Base-by-base conservation (phyloP, 768 basidiomycete species). In the Dentipellis sp. region DNA sequence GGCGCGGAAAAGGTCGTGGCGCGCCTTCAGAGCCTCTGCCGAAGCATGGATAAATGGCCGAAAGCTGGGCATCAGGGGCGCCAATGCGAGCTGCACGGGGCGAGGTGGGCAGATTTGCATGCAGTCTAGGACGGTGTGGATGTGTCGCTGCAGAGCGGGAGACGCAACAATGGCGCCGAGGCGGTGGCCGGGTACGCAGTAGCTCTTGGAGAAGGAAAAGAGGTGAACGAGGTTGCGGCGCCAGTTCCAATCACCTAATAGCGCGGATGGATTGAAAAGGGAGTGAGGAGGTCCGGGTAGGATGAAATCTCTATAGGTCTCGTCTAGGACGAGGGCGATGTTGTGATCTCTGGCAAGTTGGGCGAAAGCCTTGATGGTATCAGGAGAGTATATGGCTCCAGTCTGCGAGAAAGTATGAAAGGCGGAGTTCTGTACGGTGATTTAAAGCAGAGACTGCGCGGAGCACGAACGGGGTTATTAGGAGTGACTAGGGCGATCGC, bases 261-360 rank as follows among this genome's bases (percentile, higher is more conserved):
- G 10, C 48, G 39, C 3, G 51, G 29, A 6, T 29, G 29, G 29
- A 52, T 34, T 16, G 65, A 88, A 88, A 17, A 87, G 72, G 36
- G 61, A 58, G 63, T 88, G 86, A 0, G 86, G 82, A n/a, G 72
- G 68, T 17, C 62, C 62, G 4, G 69, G 63, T 5, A 69, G 63
- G 45, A 84, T 71, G 63, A 93, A 91, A 66, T 93, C 90, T 11
- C 90, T 78, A 68, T 94, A 94, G 1, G 91, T 93, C 69, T 92
- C 90, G 68, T 94, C 91, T n/a, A 94, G 50, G 38, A 93, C 75
- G 21, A 93, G 76, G 0, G 88, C 84, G 16, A 91, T 63, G 1
- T 75, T 72, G 23, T 74, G 67, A 52, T 75, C 70, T 19, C 64
- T 69, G 0, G 89, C 86, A 2, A 93, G 77, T 0, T 71, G 60